Percentiles rank a stretch among this genome's conserved stretches.
These are phyloP conservation scores for Spathaspora girioi DNA, from an alignment of 805 yeast species.

Conservation along the genomic window DNA sequence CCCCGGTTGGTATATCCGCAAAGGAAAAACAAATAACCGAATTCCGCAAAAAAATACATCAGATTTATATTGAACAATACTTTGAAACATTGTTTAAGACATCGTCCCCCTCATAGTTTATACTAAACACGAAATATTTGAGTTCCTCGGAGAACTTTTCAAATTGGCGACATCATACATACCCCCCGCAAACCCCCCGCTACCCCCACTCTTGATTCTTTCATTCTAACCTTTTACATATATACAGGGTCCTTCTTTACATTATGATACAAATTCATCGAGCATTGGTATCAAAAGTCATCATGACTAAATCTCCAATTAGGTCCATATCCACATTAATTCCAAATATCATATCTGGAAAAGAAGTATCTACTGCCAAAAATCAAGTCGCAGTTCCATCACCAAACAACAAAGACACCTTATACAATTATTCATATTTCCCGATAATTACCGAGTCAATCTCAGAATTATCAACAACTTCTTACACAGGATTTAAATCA, in stretches of 20 bases:
- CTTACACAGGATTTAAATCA: slow-evolving; percentile 22
- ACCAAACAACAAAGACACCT: slow-evolving; percentile 1
- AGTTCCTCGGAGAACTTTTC: background rate
- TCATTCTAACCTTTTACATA: background rate
- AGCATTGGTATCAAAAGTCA: background rate
- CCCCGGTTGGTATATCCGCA: no score
- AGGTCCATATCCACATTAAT: slow-evolving; percentile 1
- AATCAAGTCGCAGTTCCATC: slow-evolving; percentile 9
- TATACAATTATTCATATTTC: slow-evolving; percentile 5
- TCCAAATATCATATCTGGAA: slow-evolving; percentile 14
- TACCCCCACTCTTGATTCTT: no score
- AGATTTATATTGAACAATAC: background rate
- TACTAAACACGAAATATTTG: background rate
- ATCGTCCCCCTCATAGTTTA: background rate
- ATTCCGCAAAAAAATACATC: no score
- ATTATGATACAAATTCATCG: background rate
- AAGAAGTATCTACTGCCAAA: slow-evolving; percentile 5
- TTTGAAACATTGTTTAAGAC: background rate
- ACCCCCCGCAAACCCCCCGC: no score
- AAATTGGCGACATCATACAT: background rate
- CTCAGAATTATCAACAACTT: slow-evolving; percentile 13
- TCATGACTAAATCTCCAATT: background rate
- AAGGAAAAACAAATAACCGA: no score
- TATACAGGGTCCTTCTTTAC: background rate
- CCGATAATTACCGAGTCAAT: slow-evolving; percentile 6